Evolutionary conservation across 2,329 filamentous ascomycete genomes (phyloP).

Genomic region (Ceratocystis destructans): DNA sequence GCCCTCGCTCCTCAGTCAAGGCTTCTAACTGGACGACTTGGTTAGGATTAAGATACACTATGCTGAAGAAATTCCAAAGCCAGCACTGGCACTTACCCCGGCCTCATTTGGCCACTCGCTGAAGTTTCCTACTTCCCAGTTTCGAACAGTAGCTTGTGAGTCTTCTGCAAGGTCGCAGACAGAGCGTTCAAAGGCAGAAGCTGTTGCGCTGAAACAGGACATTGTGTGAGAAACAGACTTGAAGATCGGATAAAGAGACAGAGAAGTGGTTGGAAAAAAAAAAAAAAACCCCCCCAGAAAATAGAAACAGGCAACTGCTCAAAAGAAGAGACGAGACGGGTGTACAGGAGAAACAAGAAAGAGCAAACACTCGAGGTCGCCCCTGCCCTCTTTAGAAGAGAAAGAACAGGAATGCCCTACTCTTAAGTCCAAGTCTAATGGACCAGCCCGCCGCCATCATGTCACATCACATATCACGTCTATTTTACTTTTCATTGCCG

Average conservation of each 20-base stretch:
- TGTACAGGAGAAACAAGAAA: background rate
- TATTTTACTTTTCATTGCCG: background rate
- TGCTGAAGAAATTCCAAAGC: too few relatives aligned
- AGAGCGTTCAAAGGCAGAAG: background rate
- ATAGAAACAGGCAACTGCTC: background rate
- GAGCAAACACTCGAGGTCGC: background rate
- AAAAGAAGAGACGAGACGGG: background rate
- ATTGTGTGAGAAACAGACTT: background rate
- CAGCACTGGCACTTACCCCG: conserved; percentile 27
- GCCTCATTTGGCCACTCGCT: conserved; percentile 37
- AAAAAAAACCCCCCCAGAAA: background rate
- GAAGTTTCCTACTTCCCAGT: conserved; percentile 22
- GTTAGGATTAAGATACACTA: too few relatives aligned
- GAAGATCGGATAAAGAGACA: too few relatives aligned
- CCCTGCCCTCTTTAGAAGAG: background rate
- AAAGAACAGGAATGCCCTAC: background rate
- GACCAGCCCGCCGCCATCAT: background rate
- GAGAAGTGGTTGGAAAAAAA: background rate
- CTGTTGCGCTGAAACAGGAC: background rate
- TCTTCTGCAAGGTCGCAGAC: background rate
- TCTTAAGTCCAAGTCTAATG: background rate
- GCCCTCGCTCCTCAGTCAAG: conserved; percentile 50
- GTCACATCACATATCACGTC: background rate
- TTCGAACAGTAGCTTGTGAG: background rate
- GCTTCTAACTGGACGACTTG: conserved; percentile 45